These are phyloP conservation scores for Penstemon davidsonii DNA, from an alignment of 257 asterid species.

Conservation along the genomic window DNA sequence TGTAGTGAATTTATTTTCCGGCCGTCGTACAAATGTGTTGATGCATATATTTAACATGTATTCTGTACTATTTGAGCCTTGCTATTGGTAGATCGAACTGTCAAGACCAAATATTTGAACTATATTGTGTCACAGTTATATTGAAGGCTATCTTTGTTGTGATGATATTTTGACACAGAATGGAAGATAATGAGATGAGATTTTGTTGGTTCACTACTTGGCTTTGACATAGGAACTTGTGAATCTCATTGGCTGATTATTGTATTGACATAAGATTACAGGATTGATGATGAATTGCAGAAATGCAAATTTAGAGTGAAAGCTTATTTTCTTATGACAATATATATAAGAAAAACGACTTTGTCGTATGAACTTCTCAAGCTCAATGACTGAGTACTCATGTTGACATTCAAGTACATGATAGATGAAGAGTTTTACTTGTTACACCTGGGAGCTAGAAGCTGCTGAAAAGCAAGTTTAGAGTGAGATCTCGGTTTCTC, in stretches of 20 bases:
- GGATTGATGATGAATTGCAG: no score
- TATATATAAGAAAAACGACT: no score
- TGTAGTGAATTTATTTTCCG: constrained; percentile 15
- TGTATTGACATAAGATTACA: no score
- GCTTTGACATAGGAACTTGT: background rate
- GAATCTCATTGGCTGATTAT: no score
- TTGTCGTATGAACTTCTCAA: no score
- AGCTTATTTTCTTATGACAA: no score
- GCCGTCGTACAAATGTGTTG: constrained; percentile 6
- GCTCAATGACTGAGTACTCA: constrained; percentile 10
- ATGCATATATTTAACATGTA: constrained; percentile 14
- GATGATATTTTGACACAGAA: background rate
- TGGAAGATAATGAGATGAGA: no score
- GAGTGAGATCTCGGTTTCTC: no score
- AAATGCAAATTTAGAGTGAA: no score
- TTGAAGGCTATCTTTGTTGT: constrained; percentile 9
- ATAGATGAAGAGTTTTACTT: constrained; percentile 1
- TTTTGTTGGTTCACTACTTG: background rate
- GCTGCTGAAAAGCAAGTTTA: background rate
- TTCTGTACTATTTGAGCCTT: background rate
- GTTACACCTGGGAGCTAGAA: constrained; percentile 9
- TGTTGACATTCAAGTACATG: background rate
- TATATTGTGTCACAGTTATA: background rate
- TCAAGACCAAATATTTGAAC: constrained; percentile 10
- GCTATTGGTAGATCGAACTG: constrained; percentile 3